Evolutionary conservation across 2,329 filamentous ascomycete genomes (phyloP).

Genomic region (Coniochaeta prunicola): DNA sequence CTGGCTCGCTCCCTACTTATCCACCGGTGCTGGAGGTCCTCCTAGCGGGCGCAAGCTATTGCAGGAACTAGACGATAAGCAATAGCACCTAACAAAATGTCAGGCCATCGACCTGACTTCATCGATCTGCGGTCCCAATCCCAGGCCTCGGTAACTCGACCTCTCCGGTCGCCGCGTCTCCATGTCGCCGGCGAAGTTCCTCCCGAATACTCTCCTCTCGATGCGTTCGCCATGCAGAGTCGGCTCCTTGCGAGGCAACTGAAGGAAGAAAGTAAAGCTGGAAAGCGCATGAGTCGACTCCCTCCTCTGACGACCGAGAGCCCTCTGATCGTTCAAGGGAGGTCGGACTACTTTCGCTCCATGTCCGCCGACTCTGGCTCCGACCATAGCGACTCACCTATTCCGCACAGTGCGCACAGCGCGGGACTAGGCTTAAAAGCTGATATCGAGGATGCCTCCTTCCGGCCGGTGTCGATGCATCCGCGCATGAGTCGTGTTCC

Average conservation of each 20-base stretch:
- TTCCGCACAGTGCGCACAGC: slow-evolving; percentile 22
- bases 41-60: not conserved
- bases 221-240: slow-evolving; percentile 91
- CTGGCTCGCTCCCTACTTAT: not conserved
- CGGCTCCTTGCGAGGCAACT: slow-evolving; percentile 81
- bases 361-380: slow-evolving; percentile 56
- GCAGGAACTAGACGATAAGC: not conserved
- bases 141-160: slow-evolving; percentile 43
- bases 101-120: slow-evolving; percentile 43
- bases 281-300: slow-evolving; percentile 75
- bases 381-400: slow-evolving; percentile 32
- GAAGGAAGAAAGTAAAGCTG: slow-evolving; percentile 61
- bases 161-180: slow-evolving; percentile 65
- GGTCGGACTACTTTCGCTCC: slow-evolving; percentile 76
- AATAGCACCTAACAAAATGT: slow-evolving; percentile 31
- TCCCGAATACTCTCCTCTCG: slow-evolving; percentile 85
- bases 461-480: slow-evolving; percentile 67
- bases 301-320: slow-evolving; percentile 78
- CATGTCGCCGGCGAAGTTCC: slow-evolving; percentile 76
- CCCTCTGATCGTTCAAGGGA: slow-evolving; percentile 65
- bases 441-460: slow-evolving; percentile 48
- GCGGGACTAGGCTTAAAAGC: slow-evolving; percentile 42
- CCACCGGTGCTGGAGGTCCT: not conserved
- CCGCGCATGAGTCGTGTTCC: slow-evolving; percentile 63
- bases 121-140: slow-evolving; percentile 55